Conservation (phyloP, 1,284 basidiomycete species). For the Sutorius eximius region DNA sequence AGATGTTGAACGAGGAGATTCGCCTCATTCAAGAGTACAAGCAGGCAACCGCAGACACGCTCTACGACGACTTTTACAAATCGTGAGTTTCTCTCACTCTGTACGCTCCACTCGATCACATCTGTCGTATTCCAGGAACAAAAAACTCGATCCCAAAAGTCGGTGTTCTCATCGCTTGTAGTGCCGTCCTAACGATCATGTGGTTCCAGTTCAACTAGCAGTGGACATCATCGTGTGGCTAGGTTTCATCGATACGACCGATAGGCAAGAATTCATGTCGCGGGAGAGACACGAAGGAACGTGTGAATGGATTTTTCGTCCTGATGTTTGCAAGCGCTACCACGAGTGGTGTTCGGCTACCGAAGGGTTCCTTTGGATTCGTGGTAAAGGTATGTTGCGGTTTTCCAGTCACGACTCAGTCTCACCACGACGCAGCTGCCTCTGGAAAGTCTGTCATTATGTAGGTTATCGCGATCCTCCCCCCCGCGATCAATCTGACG, state of each 20-base stretch:
- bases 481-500: constrained; percentile 5
- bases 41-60: constrained; percentile 8
- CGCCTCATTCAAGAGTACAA: constrained; percentile 25
- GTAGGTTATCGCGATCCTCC: constrained; percentile 8
- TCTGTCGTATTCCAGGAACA: constrained; percentile 12
- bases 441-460: constrained; percentile 29
- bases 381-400: constrained; percentile 19
- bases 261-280: constrained; percentile 29
- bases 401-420: background rate
- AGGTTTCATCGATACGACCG: constrained; percentile 25
- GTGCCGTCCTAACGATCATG: constrained; percentile 3
- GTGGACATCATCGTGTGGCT: constrained; percentile 26
- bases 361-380: constrained; percentile 30
- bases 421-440: constrained; percentile 18
- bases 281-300: constrained; percentile 26
- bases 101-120: background rate
- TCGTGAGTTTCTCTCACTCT: constrained; percentile 12
- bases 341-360: constrained; percentile 23
- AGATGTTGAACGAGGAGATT: constrained; percentile 27
- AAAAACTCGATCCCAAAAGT: constrained; percentile 28
- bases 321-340: constrained; percentile 22
- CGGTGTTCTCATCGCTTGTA: background rate
- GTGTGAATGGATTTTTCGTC: constrained; percentile 27
- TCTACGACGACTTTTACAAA: constrained; percentile 27
- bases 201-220: constrained; percentile 23